Conservation (phyloP, 2,329 filamentous ascomycete species). For the Falciphora oryzae region DNA sequence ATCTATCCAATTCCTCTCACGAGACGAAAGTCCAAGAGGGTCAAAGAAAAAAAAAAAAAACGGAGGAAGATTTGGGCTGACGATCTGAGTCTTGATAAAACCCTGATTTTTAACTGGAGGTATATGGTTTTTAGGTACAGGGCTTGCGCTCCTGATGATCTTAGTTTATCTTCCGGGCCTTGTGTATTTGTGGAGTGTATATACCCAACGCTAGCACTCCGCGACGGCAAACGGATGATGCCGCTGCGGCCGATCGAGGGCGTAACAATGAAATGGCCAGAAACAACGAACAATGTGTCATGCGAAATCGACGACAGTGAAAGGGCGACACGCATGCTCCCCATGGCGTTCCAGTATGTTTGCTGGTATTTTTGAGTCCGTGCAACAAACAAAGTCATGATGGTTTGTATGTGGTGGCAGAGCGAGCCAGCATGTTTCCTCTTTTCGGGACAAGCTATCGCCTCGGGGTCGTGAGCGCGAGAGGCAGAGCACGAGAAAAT, state of each 20-base stretch:
- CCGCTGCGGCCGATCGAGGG: background rate
- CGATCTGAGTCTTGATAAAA: background rate
- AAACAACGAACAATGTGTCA: background rate
- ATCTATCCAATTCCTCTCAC: background rate
- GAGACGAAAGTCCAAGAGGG: background rate
- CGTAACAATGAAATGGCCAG: background rate
- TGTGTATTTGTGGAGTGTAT: slow-evolving; percentile 8
- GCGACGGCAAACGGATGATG: background rate
- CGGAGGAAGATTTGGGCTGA: background rate
- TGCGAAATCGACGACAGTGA: background rate
- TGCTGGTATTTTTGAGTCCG: too few species aligned
- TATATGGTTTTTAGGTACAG: background rate
- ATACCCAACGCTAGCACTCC: slow-evolving; percentile 6
- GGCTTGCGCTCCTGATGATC: background rate
- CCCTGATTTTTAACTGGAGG: background rate
- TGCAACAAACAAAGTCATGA: too few species aligned
- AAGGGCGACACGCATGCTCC: too few species aligned
- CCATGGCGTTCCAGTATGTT: too few species aligned
- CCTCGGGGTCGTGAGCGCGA: too few species aligned
- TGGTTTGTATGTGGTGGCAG: too few species aligned
- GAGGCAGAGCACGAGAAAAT: too few species aligned
- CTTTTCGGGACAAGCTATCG: too few species aligned
- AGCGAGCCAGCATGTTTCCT: too few species aligned
- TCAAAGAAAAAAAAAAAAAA: background rate
- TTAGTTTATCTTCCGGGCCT: background rate